These are phyloP conservation scores for Purshia tridentata DNA, from an alignment of 306 rosid genomes.

Conservation along the genomic window DNA sequence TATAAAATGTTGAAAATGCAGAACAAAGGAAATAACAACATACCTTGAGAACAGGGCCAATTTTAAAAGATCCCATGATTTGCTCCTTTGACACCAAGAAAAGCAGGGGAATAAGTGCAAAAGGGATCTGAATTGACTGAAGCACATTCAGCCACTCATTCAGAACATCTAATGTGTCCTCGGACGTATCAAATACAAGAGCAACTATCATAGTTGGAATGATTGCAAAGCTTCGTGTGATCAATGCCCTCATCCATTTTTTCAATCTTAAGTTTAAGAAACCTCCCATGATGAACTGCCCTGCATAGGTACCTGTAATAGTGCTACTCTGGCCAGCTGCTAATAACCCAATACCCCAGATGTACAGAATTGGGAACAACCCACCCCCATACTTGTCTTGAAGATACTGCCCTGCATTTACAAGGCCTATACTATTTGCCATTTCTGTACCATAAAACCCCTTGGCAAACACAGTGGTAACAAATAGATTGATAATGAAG, in stretches of 20 bases:
- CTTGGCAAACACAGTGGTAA: conserved; percentile 91
- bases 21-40: conserved; percentile 9
- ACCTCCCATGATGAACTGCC: conserved; percentile 99
- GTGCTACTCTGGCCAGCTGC: conserved; percentile 99
- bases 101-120: conserved; percentile 93
- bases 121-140: conserved; percentile 95
- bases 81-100: conserved; percentile 89
- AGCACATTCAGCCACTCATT: conserved; percentile 99
- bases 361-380: conserved; percentile 73
- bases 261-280: conserved; percentile 81
- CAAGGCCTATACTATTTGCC: conserved; percentile 78
- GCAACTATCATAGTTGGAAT: conserved; percentile 88
- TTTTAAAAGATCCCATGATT: conserved; percentile 83
- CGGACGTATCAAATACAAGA: conserved; percentile 72
- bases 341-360: conserved; percentile 90
- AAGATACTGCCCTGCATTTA: conserved; percentile 89
- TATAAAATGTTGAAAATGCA: not conserved
- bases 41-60: conserved; percentile 83
- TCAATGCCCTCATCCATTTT: conserved; percentile 88
- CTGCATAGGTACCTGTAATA: conserved; percentile 96
- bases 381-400: conserved; percentile 94
- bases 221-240: conserved; percentile 85
- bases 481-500: conserved; percentile 76
- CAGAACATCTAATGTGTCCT: conserved; percentile 61
- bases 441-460: conserved; percentile 74